Base-by-base conservation (phyloP, 169 alveolate genomes). In the Fabrea salina region DNA sequence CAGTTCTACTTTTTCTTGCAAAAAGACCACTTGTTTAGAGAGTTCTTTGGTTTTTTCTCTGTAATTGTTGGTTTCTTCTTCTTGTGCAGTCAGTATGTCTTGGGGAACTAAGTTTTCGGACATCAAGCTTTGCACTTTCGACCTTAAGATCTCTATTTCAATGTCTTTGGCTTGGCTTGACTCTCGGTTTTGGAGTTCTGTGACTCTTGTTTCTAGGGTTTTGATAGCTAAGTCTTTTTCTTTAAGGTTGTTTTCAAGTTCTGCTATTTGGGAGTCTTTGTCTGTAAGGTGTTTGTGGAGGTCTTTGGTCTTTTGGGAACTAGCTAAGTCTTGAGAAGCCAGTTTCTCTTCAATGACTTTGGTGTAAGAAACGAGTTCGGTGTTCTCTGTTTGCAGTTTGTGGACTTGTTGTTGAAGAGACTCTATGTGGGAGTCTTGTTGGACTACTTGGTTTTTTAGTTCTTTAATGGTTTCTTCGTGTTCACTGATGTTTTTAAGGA, bases 21-120 rank as follows among this genome's bases (percentile, higher is more conserved):
- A 44, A 8, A 43, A 57, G 16, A 43, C 32, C 19, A 68, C 61
- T 4, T 68, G 61, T 43, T 11, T 19, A 22, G 16, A 1, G 6
- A 68, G 67, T 16, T 16, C 66, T 32, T 68, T 68, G 13, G 27
- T 30, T 68, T 43, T 43, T 47, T 47, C 44, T 2, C 35, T 68
- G 30, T 19, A 47, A 11, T 19, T 40, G n/a, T 68, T 43, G 25
- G 66, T 43, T 43, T 68, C 78, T n/a, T 57, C 70, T 68, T 43
- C 27, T 68, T 68, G 64, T 19, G 33, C 61, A 68, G 78, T 64
- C 27, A 68, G 8, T 19, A 47, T 25, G 41, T n/a, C 41, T 43
- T 68, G 43, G 25, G 78, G 78, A 2, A 40, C 40, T n/a, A 19
- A 16, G 3, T 25, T 27, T 8, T 16, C 11, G 8, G 16, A 13